Evolutionary conservation across 164 flowering plant species (phyloP), one percentile per base, ranked within the genome.

Genomic region (Stephania japonica): DNA sequence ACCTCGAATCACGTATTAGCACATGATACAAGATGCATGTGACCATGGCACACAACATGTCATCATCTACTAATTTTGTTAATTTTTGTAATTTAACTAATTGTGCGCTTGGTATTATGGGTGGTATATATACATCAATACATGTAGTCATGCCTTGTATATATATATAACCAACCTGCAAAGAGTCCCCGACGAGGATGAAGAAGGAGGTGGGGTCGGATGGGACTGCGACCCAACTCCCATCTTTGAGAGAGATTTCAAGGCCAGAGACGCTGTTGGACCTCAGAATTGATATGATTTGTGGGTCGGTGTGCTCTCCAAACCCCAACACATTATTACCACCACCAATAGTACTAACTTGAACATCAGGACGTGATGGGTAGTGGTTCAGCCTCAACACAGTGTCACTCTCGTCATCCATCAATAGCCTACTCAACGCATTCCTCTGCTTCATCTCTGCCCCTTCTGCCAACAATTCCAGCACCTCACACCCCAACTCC

Each of bases 241-340:
- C 97, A 80, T 95, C 97, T 76, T 38, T 74, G 42, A 88, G 84
- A 65, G 83, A 83, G 67, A 95, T 93, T 83, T 95, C 90, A 13
- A 95, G 87, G 53, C 96, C 99, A 11, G 86, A 73, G 7, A 90
- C 81, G 84, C 82, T 83, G 87, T 92, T 95, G 27, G 99, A 95
- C 80, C 94, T 84, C 26, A 87, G 65, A 2, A 95, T 85, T 47
- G 98, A 93, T 4, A 93, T 85, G 53, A 93, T 81, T 79, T 95
- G 99, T 19, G 99, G 99, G 86, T 93, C 99, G 19, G 98, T 93
- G 80, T 95, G 99, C 74, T 93, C 99, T 69, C 99, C 98, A 70
- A 95, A 93, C 16, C 99, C 98, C 56, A 89, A 72, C 83, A 90
- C 27, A 69, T 80, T 88, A 47, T 12, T 47, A n/a, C n/a, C n/a